A percentile compares a stretch with the other conserved stretches of the same genome.
phyloP scores from a whole-genome alignment of 2,329 filamentous ascomycete species.

The Clonostachys rhizophaga region DNA sequence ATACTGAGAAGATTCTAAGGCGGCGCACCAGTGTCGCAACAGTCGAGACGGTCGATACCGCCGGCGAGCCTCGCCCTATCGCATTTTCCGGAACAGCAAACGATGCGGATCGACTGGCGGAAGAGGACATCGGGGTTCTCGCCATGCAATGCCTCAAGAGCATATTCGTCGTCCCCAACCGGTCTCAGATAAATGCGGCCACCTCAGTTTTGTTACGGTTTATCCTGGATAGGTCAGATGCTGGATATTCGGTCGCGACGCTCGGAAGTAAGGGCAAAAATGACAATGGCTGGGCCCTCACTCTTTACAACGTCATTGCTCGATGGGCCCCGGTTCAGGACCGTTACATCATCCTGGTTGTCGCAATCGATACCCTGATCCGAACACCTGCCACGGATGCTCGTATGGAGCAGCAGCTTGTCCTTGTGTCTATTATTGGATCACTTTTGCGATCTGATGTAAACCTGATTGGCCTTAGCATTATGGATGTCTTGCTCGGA shows the following conservation, averaged over 20 bases:
- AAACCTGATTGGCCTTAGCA: conserved; percentile 90
- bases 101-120: conserved; percentile 84
- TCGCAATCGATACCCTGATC: conserved; percentile 72
- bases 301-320: conserved; percentile 73
- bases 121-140: conserved; percentile 80
- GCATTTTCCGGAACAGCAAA: conserved; percentile 76
- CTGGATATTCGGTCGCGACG: conserved; percentile 49
- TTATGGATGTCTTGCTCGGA: conserved; percentile 89
- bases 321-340: conserved; percentile 93
- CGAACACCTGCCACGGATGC: conserved; percentile 65
- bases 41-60: conserved; percentile 60
- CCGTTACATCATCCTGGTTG: conserved; percentile 84
- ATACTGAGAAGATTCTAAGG: conserved; percentile 57
- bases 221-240: conserved; percentile 54
- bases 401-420: conserved; percentile 67
- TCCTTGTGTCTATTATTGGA: conserved; percentile 73
- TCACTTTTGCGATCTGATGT: conserved; percentile 81
- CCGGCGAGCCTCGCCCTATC: conserved; percentile 58
- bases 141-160: conserved; percentile 83
- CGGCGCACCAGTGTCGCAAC: conserved; percentile 74
- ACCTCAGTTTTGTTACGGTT: conserved; percentile 73
- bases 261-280: conserved; percentile 30
- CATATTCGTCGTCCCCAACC: conserved; percentile 78
- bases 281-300: conserved; percentile 72
- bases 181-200: conserved; percentile 74